These are phyloP conservation scores for Blepharisma japonicum DNA, from an alignment of 73 alveolate species.

Conservation along the genomic window DNA sequence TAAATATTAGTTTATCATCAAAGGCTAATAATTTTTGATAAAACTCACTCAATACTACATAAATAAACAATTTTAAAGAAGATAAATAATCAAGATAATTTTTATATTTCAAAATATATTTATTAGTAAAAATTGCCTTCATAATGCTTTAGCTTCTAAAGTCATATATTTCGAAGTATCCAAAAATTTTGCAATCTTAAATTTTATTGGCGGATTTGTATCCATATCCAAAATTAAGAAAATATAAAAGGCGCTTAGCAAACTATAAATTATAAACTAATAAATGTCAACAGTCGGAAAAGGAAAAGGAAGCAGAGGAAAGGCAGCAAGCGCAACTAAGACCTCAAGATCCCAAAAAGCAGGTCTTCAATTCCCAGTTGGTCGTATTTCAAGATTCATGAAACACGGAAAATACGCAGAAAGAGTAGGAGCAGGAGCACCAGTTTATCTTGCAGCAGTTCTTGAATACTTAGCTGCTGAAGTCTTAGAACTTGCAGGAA, in stretches of 20 bases:
- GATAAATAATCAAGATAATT: too few species aligned
- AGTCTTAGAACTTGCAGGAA: constrained; percentile 75
- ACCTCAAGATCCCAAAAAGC: constrained; percentile 53
- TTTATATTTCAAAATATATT: too few species aligned
- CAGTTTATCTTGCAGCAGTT: constrained; percentile 81
- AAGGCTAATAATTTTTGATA: too few species aligned
- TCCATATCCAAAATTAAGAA: constrained; percentile 6
- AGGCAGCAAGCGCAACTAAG: constrained; percentile 32
- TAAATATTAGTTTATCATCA: too few species aligned
- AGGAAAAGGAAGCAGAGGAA: constrained; percentile 36
- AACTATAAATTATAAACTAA: too few species aligned
- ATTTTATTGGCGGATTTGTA: constrained; percentile 8
- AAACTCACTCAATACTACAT: too few species aligned
- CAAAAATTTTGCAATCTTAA: neutral
- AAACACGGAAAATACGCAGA: constrained; percentile 75
- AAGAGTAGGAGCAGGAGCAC: constrained; percentile 81
- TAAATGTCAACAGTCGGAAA: constrained; percentile 27
- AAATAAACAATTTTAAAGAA: too few species aligned
- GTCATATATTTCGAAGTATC: neutral
- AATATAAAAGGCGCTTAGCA: too few species aligned
- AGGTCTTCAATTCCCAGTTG: constrained; percentile 85
- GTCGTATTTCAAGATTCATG: constrained; percentile 68
- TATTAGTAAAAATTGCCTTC: too few species aligned
- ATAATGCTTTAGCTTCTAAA: too few species aligned
- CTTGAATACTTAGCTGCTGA: constrained; percentile 76